Conservation (phyloP, 2,329 filamentous ascomycete genomes). For the Paraphaeosphaeria sporulosa region DNA sequence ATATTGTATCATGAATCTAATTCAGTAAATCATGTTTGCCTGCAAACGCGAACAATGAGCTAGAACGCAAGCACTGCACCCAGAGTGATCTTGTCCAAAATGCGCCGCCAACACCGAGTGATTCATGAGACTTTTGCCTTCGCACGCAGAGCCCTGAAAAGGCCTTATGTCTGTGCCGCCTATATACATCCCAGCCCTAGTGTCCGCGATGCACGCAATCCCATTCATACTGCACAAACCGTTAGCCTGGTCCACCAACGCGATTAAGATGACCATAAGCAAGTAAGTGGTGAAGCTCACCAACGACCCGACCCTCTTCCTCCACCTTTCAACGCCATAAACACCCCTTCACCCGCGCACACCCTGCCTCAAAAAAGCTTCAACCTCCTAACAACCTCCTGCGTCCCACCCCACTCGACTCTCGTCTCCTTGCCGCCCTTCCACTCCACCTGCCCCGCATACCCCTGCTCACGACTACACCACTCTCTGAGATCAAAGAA, state of each 20-base stretch:
- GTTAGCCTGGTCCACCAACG: background rate
- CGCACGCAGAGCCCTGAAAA: background rate
- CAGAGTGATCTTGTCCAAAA: background rate
- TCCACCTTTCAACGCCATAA: background rate
- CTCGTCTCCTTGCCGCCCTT: slow-evolving; percentile 17
- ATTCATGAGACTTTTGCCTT: background rate
- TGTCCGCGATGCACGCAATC: slow-evolving; percentile 59
- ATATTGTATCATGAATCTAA: no score
- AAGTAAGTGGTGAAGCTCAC: slow-evolving; percentile 12
- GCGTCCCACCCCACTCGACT: slow-evolving; percentile 11
- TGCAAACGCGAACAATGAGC: no score
- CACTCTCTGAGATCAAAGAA: slow-evolving; percentile 16
- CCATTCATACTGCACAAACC: slow-evolving; percentile 61
- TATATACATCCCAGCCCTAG: background rate
- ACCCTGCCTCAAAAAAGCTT: background rate
- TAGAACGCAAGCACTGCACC: no score
- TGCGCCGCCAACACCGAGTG: background rate
- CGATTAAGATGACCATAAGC: slow-evolving; percentile 3
- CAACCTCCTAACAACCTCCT: background rate
- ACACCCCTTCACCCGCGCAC: background rate
- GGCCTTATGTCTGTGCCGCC: background rate
- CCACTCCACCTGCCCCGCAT: slow-evolving; percentile 23
- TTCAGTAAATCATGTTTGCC: no score
- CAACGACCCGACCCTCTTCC: background rate
- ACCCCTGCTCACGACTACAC: slow-evolving; percentile 17